Evolutionary conservation across 1,284 basidiomycete genomes (phyloP), one percentile per base, ranked within the genome.

Genomic region (Salmacisia buchloeana): DNA sequence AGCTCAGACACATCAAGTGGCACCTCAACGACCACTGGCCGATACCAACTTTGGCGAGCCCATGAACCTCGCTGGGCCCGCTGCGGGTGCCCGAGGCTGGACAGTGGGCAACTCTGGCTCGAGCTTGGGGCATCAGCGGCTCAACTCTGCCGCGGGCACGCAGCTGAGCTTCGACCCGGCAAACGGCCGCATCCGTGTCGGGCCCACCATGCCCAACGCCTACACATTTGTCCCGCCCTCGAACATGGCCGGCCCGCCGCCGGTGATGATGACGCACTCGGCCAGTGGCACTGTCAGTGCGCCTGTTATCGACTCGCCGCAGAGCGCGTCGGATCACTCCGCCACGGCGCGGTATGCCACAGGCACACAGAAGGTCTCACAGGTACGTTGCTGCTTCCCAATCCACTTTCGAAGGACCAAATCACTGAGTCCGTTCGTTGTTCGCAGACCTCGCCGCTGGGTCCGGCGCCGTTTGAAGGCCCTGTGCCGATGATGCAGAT

Each of bases 91-190:
- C n/a, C n/a, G n/a, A n/a, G n/a, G n/a, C n/a, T n/a, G n/a, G n/a
- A n/a, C n/a, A n/a, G n/a, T 33, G 49, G 49, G 10, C 49, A 54
- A 31, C 49, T 54, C 49, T 5, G 49, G 27, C 1, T 54, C 49
- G 29, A 54, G 49, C 49, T 54, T 33, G 13, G 29, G 27, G 18
- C 49, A 54, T n/a, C 49, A 54, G 49, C 49, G 49, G 12, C 34
- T 31, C 31, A 31, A 31, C 31, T 54, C 49, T 13, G 49, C 49
- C 29, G 29, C 49, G 29, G 49, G 49, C 27, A 54, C 49, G 12
- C 49, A 54, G 27, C 27, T 54, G 3, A 54, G 49, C 49, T 54
- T 54, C 21, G 49, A 54, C 34, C 49, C 49, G n/a, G 49, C 49
- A 12, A 54, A 54, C 31, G 49, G 49, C 6, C 25, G 49, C 5